Base-by-base conservation (phyloP, 441 rosid species). In the Breynia disticha region DNA sequence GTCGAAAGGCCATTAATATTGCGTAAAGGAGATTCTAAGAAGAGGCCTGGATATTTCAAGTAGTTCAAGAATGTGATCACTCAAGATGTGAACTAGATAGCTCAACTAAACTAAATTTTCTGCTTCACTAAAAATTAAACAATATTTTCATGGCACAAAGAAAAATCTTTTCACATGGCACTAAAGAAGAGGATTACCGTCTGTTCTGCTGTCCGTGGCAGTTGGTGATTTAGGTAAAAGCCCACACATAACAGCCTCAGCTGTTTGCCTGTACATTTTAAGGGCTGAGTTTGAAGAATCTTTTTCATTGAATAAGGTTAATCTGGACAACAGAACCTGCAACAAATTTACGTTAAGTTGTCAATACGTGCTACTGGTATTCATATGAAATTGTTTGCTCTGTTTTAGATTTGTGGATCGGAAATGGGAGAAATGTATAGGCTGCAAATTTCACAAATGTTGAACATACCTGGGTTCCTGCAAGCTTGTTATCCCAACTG, bases 401-500 rank as follows among this genome's bases (percentile, higher is more conserved):
- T n/a, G n/a, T n/a, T n/a, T n/a, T n/a, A n/a, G n/a, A n/a, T n/a
- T n/a, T n/a, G n/a, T n/a, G n/a, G n/a, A n/a, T n/a, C n/a, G n/a
- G n/a, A n/a, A n/a, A n/a, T 24, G 32, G 7, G 7, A 24, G 32
- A 24, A 24, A 24, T 3, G 7, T 7, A 24, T 7, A 24, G 32
- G 32, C 7, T 24, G 32, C n/a, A n/a, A n/a, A 24, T 2, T 7
- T 24, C 7, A 7, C 3, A 24, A 24, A 24, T 24, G 3, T 6
- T 39, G 43, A 39, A 39, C 12, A n/a, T 78, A 81, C 97, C 86
- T 88, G 96, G 19, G 84, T 72, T 63, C 95, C 99, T 10, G 99
- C 93, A 68, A 77, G 96, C 75, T 93, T 93, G 54, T 84, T 75
- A 60, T 93, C 97, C 99, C 99, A 93, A 63, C 93, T 86, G 59